A percentile compares a stretch with the other conserved stretches of the same genome.
Evolutionary conservation across 2,329 filamentous ascomycete genomes (phyloP).

Genomic region (Chalaropsis ovoidea): DNA sequence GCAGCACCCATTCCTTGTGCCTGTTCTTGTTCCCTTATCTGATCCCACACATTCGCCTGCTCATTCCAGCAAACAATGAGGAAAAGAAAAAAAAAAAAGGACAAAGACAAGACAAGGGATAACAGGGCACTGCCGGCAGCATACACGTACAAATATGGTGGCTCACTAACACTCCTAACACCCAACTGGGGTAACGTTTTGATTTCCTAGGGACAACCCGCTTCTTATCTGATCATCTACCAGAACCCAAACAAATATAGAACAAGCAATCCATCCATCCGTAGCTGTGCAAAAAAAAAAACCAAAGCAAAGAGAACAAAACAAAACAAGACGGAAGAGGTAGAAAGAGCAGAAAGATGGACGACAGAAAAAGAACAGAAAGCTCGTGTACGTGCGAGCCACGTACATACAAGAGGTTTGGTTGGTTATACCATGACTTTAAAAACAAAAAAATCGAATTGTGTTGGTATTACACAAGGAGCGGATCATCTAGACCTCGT

Average conservation of each 20-base stretch:
- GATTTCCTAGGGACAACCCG: background rate
- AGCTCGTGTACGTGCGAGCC: background rate
- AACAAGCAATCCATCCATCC: constrained; percentile 6
- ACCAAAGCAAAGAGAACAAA: background rate
- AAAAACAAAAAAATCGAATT: constrained; percentile 23
- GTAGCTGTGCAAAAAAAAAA: constrained; percentile 3
- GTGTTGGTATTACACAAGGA: constrained; percentile 23
- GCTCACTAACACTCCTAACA: background rate
- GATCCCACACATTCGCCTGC: too few species aligned
- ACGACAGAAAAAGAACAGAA: constrained; percentile 3
- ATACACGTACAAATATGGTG: too few species aligned
- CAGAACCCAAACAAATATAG: background rate
- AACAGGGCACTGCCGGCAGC: too few species aligned
- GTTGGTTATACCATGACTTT: constrained; percentile 16
- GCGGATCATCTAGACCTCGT: constrained; percentile 23
- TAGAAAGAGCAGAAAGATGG: constrained; percentile 16
- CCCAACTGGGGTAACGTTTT: too few species aligned
- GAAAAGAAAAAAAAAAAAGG: too few species aligned
- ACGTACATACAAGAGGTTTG: too few species aligned
- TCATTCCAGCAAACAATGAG: too few species aligned
- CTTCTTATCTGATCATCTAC: constrained; percentile 3
- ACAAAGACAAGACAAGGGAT: too few species aligned
- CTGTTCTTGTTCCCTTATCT: too few species aligned
- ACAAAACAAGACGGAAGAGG: background rate
- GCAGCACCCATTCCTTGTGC: too few species aligned